Conservation (phyloP, 2,329 filamentous ascomycete species). For the Penicillium sp. region DNA sequence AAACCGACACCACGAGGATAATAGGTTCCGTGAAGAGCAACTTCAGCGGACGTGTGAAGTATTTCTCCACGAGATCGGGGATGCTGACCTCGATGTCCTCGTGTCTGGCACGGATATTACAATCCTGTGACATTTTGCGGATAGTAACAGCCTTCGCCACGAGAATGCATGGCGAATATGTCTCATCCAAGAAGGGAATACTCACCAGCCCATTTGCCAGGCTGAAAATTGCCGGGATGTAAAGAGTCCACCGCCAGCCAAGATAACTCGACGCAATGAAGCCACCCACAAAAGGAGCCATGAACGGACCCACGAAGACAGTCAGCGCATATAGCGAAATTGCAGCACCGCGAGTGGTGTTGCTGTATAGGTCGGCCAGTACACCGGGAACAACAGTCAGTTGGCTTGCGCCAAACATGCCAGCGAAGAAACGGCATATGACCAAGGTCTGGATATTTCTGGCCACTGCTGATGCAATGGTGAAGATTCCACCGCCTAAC, state of each 20-base stretch:
- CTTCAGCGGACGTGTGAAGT: conserved; percentile 42
- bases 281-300: conserved; percentile 50
- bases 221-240: conserved; percentile 51
- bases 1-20: conserved; percentile 31
- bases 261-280: conserved; percentile 47
- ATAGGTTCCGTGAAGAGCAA: conserved; percentile 39
- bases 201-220: conserved; percentile 39
- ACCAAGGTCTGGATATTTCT: conserved; percentile 41
- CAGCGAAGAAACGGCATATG: conserved; percentile 47
- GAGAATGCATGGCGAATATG: conserved; percentile 53
- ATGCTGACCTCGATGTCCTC: conserved; percentile 51
- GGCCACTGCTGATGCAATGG: conserved; percentile 43
- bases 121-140: conserved; percentile 51
- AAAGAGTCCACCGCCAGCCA: conserved; percentile 52
- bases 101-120: conserved; percentile 54
- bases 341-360: conserved; percentile 37
- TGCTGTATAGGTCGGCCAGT: conserved; percentile 49
- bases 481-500: conserved; percentile 43
- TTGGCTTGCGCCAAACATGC: conserved; percentile 44
- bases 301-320: conserved; percentile 47
- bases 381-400: conserved; percentile 44
- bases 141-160: conserved; percentile 52
- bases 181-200: conserved; percentile 49
- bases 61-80: conserved; percentile 44
- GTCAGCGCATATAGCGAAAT: conserved; percentile 49